Base-by-base conservation (phyloP, 768 basidiomycete genomes). In the Nidula microcarpa region DNA sequence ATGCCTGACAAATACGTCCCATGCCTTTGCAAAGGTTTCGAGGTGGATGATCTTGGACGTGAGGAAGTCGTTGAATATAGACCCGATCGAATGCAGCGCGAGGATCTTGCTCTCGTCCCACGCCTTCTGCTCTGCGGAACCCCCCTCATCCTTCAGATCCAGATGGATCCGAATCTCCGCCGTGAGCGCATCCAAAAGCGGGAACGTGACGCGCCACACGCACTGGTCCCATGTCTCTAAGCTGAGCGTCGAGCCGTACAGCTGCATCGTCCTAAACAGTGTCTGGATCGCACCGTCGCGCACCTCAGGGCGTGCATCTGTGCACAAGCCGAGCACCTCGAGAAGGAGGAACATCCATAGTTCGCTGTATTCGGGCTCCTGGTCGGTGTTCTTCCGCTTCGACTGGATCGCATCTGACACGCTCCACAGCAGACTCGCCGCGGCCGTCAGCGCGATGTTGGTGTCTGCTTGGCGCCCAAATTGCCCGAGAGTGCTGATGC, bases 281-380 rank as follows among this genome's bases (percentile, higher is more conserved):
- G 95, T 98, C 68, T 97, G 94, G 44, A 98, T 95, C 8, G 96
- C 94, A 1, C 93, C 93, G 57, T 90, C 89, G 14, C 95, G 82
- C 0, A 96, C 93, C 64, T 99, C 95, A 16, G 87, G 84, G 33
- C 96, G 80, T 0, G 79, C 63, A 62, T 98, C 96, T 2, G 84
- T 81, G 56, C 91, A 93, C 1, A 98, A 74, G 1, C 86, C 85
- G 3, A 95, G 78, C 2, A 98, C 82, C 66, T 94, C 91, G 5
- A 85, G 73, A 2, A 98, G 73, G 5, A 98, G 80, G 68, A 86
- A 89, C 84, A 97, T 91, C 96, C 96, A 99, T n/a, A 98, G 70
- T 2, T 84, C 81, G 62, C 86, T 91, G 61, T 92, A 93, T 58
- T 86, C 83, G 0, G 84, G 86, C 57, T 84, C 81, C 53, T 83